Evolutionary conservation across 768 basidiomycete species (phyloP).

Genomic region (Pluteus cervinus): DNA sequence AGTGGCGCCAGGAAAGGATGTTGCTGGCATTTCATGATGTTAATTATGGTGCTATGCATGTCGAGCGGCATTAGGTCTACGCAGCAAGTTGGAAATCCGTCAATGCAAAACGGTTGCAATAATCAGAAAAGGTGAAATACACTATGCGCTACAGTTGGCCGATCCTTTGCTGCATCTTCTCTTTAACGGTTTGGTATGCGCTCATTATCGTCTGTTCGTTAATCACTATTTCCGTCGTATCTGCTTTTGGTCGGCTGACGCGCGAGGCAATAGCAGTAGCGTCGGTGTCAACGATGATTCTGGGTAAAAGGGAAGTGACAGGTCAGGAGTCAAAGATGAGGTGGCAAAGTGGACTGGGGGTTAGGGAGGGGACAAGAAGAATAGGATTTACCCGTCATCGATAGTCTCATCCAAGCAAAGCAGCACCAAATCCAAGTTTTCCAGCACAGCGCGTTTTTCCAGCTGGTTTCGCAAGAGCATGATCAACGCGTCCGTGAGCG

Average conservation of each 20-base stretch:
- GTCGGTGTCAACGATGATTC: slow-evolving; percentile 96
- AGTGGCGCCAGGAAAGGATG: too few species aligned
- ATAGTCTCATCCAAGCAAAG: slow-evolving; percentile 95
- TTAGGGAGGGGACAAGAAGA: neutral
- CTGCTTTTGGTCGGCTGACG: slow-evolving; percentile 87
- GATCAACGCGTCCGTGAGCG: slow-evolving; percentile 80
- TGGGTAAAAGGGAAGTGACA: slow-evolving; percentile 21
- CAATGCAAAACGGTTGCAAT: too few species aligned
- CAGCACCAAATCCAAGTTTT: slow-evolving; percentile 89
- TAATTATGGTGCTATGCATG: too few species aligned
- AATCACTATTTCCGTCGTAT: slow-evolving; percentile 94
- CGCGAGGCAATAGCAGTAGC: slow-evolving; percentile 91
- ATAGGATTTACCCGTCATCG: slow-evolving; percentile 82
- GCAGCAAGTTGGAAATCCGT: too few species aligned
- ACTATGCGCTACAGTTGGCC: slow-evolving; percentile 73
- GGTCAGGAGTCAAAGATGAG: too few species aligned
- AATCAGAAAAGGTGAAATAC: too few species aligned
- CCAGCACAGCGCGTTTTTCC: slow-evolving; percentile 91
- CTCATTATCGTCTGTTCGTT: slow-evolving; percentile 96
- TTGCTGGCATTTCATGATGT: too few species aligned
- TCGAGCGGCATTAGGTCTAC: too few species aligned
- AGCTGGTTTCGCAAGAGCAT: slow-evolving; percentile 86
- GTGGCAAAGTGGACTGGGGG: neutral
- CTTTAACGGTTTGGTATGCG: slow-evolving; percentile 87
- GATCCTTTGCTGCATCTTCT: slow-evolving; percentile 79